Conservation (phyloP, 768 basidiomycete genomes). For the Pleurotus ostreatus region DNA sequence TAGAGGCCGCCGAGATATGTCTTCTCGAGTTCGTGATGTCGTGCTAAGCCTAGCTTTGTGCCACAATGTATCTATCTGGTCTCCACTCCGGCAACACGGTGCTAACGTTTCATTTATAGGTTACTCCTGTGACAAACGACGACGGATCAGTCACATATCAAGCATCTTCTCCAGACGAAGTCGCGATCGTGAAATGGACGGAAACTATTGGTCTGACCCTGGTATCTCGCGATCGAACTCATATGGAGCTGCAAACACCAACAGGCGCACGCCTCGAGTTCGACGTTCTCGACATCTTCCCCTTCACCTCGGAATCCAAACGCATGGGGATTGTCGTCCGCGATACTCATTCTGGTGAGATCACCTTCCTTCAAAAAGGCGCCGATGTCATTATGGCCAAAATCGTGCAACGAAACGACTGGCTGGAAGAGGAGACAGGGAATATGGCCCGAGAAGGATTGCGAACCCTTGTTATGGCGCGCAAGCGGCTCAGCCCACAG, state of each 20-base stretch:
- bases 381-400: conserved; percentile 97
- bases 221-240: conserved; percentile 82
- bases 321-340: conserved; percentile 98
- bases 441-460: conserved; percentile 98
- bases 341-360: conserved; percentile 69
- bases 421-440: conserved; percentile 97
- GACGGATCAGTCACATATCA: conserved; percentile 96
- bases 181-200: conserved; percentile 97
- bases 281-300: conserved; percentile 92
- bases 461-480: conserved; percentile 88
- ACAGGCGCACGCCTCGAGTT: conserved; percentile 60
- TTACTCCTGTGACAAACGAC: conserved; percentile 92
- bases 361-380: conserved; percentile 92
- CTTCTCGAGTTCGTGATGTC: conserved; percentile 86
- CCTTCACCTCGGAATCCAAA: conserved; percentile 98
- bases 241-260: conserved; percentile 80
- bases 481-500: conserved; percentile 69
- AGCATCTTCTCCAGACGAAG: conserved; percentile 98
- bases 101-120: conserved; percentile 41
- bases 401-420: conserved; percentile 95
- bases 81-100: background rate
- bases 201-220: conserved; percentile 91
- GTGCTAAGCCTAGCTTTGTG: conserved; percentile 92
- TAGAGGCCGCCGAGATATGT: conserved; percentile 91
- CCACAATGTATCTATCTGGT: conserved; percentile 65